These are phyloP conservation scores for Yarrowia sp. DNA, from an alignment of 805 yeast species.

Conservation along the genomic window DNA sequence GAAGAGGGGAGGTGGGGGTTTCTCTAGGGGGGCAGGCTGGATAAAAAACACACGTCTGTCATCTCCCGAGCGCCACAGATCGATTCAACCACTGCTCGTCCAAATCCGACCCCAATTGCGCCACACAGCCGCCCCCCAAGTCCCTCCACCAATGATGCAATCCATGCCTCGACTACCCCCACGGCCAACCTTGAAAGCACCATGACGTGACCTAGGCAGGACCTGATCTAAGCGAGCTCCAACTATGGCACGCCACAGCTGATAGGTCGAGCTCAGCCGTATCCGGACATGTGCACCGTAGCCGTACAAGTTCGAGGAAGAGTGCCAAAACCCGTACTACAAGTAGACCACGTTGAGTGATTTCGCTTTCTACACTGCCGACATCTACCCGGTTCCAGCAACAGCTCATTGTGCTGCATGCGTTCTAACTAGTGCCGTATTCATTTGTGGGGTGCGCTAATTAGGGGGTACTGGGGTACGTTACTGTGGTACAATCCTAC, in stretches of 20 bases:
- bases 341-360: no score
- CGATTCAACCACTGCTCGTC: background rate
- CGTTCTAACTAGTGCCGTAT: background rate
- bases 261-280: background rate
- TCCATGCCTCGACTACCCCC: constrained; percentile 11
- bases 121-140: background rate
- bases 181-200: constrained; percentile 26
- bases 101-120: background rate
- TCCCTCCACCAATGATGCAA: constrained; percentile 9
- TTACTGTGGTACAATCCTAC: no score
- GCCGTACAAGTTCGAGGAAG: background rate
- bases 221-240: constrained; percentile 11
- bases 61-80: background rate
- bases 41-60: no score
- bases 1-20: background rate
- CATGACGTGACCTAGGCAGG: constrained; percentile 25
- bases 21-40: background rate
- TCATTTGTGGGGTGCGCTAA: background rate
- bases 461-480: no score
- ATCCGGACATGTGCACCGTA: background rate
- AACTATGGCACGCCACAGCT: constrained; percentile 9
- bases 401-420: no score
- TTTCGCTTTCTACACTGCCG: background rate
- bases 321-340: no score
- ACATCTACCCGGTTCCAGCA: background rate